Conservation (phyloP, 805 yeast species). For the Kodamaea leandrae region DNA sequence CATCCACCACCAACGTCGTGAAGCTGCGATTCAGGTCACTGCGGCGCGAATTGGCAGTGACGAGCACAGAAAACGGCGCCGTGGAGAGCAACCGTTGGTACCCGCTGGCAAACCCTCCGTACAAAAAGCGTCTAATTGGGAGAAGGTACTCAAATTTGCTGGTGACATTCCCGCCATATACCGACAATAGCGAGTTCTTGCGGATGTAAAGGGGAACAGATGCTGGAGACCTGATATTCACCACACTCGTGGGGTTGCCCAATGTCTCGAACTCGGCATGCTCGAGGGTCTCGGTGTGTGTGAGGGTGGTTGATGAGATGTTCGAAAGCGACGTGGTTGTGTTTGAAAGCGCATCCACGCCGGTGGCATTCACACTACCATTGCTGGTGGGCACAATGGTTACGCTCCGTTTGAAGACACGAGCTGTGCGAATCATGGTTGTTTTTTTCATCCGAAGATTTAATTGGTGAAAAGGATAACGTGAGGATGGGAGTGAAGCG, state of each 20-base stretch:
- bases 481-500: neutral
- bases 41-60: slow-evolving; percentile 35
- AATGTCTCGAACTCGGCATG: slow-evolving; percentile 37
- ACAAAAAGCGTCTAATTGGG: slow-evolving; percentile 42
- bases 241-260: slow-evolving; percentile 48
- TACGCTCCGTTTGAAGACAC: neutral
- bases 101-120: slow-evolving; percentile 43
- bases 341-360: neutral
- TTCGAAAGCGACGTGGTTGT: slow-evolving; percentile 3
- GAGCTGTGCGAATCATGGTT: slow-evolving; percentile 1
- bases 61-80: slow-evolving; percentile 42
- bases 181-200: slow-evolving; percentile 48
- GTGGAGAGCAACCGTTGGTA: slow-evolving; percentile 52
- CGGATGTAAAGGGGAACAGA: slow-evolving; percentile 53
- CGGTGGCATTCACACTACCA: neutral
- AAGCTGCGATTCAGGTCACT: slow-evolving; percentile 34
- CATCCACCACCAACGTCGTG: slow-evolving; percentile 50
- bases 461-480: too few relatives aligned
- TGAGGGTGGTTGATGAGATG: slow-evolving; percentile 6
- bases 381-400: neutral
- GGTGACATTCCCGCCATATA: slow-evolving; percentile 34
- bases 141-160: slow-evolving; percentile 30
- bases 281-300: slow-evolving; percentile 15
- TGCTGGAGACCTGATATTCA: slow-evolving; percentile 54
- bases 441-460: neutral